Evolutionary conservation across 179 eudicot species (phyloP).

Genomic region (Silene coronaria): DNA sequence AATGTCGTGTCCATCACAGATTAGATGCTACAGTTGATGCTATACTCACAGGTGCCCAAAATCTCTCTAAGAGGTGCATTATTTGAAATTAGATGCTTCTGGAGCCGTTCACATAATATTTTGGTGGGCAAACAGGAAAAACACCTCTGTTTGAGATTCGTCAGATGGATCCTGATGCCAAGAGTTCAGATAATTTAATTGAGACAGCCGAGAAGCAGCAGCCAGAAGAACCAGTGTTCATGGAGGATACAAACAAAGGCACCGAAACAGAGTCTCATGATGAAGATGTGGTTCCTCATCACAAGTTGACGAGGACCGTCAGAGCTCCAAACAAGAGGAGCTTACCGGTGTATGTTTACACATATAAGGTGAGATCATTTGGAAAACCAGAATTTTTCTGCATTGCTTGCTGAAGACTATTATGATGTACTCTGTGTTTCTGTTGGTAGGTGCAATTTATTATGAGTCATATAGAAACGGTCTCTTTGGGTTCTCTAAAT

Average conservation of each 20-base stretch:
- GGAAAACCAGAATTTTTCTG: neutral
- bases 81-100: constrained; percentile 3
- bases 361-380: constrained; percentile 38
- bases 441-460: neutral
- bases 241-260: constrained; percentile 28
- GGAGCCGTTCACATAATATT: neutral
- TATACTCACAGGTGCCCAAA: constrained; percentile 60
- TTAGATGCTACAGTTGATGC: constrained; percentile 95
- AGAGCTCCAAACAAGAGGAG: constrained; percentile 27
- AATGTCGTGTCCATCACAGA: constrained; percentile 83
- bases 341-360: constrained; percentile 59
- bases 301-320: constrained; percentile 30
- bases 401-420: neutral
- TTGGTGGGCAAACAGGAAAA: constrained; percentile 39
- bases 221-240: constrained; percentile 28
- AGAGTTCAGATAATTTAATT: constrained; percentile 29
- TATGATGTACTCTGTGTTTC: neutral
- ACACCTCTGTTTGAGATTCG: constrained; percentile 69
- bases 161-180: constrained; percentile 47
- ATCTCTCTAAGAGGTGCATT: neutral
- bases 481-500: neutral
- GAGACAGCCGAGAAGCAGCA: constrained; percentile 30
- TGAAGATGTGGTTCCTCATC: constrained; percentile 31
- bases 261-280: constrained; percentile 30
- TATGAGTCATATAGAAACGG: neutral